Evolutionary conservation across 192 early-diverging fungal species (phyloP).

Genomic region (Dimargaris xerosporica): DNA sequence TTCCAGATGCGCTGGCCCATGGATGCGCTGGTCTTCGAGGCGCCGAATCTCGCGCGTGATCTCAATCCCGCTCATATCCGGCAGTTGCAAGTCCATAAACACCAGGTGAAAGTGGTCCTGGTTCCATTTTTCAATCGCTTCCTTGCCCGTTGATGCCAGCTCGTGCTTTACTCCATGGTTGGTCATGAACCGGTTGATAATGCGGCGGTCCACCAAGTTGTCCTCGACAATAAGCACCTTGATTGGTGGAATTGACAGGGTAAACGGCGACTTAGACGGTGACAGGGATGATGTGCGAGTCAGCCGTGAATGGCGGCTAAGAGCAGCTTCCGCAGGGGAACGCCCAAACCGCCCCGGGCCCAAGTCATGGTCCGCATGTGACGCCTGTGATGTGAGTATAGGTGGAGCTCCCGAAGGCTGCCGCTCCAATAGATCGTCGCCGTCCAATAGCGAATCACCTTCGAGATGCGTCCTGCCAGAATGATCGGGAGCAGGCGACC

Average conservation of each 20-base stretch:
- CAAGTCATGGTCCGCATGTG: background rate
- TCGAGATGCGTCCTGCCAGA: background rate
- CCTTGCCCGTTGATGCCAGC: conserved; percentile 63
- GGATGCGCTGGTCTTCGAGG: conserved; percentile 28
- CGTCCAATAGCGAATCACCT: background rate
- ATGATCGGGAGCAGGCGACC: background rate
- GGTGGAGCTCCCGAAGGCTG: no score
- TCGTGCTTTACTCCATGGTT: conserved; percentile 54
- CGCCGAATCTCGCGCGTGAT: conserved; percentile 45
- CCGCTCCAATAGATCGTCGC: background rate
- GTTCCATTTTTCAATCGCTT: conserved; percentile 69
- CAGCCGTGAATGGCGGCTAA: background rate
- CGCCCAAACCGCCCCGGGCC: background rate
- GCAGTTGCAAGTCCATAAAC: conserved; percentile 60
- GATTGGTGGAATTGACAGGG: conserved; percentile 17
- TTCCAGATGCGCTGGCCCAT: background rate
- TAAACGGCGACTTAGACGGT: background rate
- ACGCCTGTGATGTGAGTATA: background rate
- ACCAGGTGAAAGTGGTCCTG: conserved; percentile 45
- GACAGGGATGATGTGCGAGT: background rate
- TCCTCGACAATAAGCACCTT: conserved; percentile 75
- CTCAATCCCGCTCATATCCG: conserved; percentile 54
- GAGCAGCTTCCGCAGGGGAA: background rate
- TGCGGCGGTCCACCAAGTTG: conserved; percentile 55
- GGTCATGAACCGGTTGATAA: conserved; percentile 55